phyloP scores from a whole-genome alignment of 805 yeast species.

The Candida jianshihensis region DNA sequence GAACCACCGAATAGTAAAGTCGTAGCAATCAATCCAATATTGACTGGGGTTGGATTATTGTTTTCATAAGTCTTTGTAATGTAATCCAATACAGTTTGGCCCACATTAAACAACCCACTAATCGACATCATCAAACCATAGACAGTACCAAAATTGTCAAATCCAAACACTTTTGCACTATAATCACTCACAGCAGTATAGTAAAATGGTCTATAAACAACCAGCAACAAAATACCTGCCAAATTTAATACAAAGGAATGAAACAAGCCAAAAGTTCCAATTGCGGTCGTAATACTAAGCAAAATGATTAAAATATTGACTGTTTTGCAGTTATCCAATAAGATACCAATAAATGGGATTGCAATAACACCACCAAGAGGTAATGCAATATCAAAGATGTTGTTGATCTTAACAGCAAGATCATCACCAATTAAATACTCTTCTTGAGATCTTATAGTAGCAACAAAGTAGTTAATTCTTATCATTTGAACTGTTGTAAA shows the following conservation, averaged over 20 bases:
- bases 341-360: slow-evolving; percentile 78
- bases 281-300: slow-evolving; percentile 44
- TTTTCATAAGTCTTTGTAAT: slow-evolving; percentile 60
- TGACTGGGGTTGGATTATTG: slow-evolving; percentile 78
- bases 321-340: slow-evolving; percentile 70
- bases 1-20: slow-evolving; percentile 38
- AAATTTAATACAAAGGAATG: slow-evolving; percentile 44
- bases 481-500: slow-evolving; percentile 88
- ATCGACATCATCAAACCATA: slow-evolving; percentile 82
- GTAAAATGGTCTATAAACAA: slow-evolving; percentile 83
- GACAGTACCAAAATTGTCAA: slow-evolving; percentile 83
- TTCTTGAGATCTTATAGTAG: slow-evolving; percentile 82
- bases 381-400: slow-evolving; percentile 76
- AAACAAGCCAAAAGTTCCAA: slow-evolving; percentile 69
- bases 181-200: slow-evolving; percentile 91
- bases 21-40: slow-evolving; percentile 42
- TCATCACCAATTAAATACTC: slow-evolving; percentile 51
- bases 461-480: slow-evolving; percentile 87
- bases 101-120: slow-evolving; percentile 73
- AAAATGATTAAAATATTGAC: slow-evolving; percentile 48
- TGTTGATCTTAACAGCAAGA: slow-evolving; percentile 52
- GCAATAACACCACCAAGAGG: slow-evolving; percentile 86
- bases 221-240: slow-evolving; percentile 63
- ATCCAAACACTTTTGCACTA: slow-evolving; percentile 90
- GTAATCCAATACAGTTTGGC: slow-evolving; percentile 63